Conservation (phyloP, 129 eudicot species). For the Lonicera japonica region DNA sequence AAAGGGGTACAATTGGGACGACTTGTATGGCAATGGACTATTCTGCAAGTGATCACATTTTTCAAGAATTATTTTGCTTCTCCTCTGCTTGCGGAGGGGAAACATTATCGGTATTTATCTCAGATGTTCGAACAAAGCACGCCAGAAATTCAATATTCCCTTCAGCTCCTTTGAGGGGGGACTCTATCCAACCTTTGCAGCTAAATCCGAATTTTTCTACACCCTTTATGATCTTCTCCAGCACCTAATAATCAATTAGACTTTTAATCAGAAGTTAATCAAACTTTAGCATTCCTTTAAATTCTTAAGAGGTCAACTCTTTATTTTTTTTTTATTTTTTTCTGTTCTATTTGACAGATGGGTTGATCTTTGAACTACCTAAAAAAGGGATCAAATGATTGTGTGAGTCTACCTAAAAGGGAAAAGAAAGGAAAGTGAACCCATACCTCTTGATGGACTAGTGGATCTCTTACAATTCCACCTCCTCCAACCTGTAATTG, state of each 20-base stretch:
- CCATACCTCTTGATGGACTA: conserved; percentile 85
- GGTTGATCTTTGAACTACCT: neutral
- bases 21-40: no score
- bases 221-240: conserved; percentile 67
- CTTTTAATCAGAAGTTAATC: neutral
- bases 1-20: neutral
- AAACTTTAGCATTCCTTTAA: no score
- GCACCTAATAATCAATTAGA: conserved; percentile 37
- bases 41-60: neutral
- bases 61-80: neutral
- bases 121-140: conserved; percentile 43
- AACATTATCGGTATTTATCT: conserved; percentile 2
- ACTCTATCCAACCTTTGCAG: conserved; percentile 90
- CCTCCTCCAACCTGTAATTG: conserved; percentile 87
- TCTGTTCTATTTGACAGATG: neutral
- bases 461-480: conserved; percentile 92
- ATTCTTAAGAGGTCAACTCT: no score
- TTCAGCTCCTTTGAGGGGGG: conserved; percentile 94
- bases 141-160: conserved; percentile 88
- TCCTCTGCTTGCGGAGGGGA: neutral
- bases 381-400: neutral
- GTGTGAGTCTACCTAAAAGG: neutral
- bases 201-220: conserved; percentile 64
- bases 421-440: neutral
- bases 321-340: no score